Percentiles rank a stretch among this genome's conserved stretches.
Evolutionary conservation across 2,329 filamentous ascomycete species (phyloP).

Genomic region (Tolypocladium nubicola): DNA sequence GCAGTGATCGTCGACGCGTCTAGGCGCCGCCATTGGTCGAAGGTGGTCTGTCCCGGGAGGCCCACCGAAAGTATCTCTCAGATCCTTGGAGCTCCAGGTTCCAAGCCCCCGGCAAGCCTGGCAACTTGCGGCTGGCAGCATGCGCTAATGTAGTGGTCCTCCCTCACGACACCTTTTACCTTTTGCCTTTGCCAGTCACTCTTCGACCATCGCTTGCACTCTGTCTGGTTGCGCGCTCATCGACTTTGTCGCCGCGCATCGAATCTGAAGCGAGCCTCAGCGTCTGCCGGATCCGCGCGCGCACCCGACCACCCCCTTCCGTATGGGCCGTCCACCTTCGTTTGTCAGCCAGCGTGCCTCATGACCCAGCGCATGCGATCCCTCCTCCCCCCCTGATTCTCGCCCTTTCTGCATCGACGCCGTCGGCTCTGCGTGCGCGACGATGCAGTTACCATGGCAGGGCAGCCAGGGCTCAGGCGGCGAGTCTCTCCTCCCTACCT

Average conservation of each 20-base stretch:
- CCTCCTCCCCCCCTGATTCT: constrained; percentile 6
- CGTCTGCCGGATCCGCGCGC: background rate
- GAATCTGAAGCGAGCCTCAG: background rate
- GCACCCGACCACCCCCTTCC: background rate
- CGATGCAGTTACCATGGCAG: constrained; percentile 28
- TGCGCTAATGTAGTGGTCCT: background rate
- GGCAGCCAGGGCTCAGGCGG: constrained; percentile 19
- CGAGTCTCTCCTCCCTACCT: constrained; percentile 22
- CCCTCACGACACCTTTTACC: background rate
- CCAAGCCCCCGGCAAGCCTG: no score
- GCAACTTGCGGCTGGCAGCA: background rate
- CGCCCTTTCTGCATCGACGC: constrained; percentile 8
- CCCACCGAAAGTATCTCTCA: background rate
- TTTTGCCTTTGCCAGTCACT: background rate
- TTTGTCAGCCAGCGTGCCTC: constrained; percentile 3
- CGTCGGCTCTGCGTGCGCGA: constrained; percentile 9
- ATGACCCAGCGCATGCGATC: constrained; percentile 13
- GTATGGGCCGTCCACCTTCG: background rate
- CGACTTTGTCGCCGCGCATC: background rate
- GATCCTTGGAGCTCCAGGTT: background rate
- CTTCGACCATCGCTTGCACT: background rate
- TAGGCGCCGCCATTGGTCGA: background rate
- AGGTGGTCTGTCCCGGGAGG: background rate
- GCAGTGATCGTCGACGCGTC: background rate
- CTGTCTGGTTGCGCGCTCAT: background rate